A percentile compares a stretch with the other conserved stretches of the same genome.
Evolutionary conservation across 2,329 filamentous ascomycete species (phyloP).

Genomic region (Colletotrichum sidae): DNA sequence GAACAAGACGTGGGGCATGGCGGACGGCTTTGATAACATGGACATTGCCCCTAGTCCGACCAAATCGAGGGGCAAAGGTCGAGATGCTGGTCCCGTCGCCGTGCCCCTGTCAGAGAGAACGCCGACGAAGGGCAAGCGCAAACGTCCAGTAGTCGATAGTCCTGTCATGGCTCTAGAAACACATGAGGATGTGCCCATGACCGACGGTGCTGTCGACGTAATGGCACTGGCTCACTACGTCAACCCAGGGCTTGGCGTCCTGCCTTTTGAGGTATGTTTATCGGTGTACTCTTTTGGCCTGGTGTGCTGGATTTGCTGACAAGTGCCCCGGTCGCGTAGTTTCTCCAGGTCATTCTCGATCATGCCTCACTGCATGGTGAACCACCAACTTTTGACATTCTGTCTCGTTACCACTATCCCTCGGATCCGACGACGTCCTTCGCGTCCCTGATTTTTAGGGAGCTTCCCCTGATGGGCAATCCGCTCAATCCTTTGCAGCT

Average conservation of each 20-base stretch:
- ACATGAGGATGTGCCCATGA: conserved; percentile 55
- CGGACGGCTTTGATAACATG: conserved; percentile 83
- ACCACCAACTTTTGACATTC: conserved; percentile 74
- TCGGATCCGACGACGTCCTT: conserved; percentile 72
- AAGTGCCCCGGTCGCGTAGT: conserved; percentile 48
- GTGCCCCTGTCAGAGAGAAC: conserved; percentile 63
- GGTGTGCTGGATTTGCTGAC: background rate
- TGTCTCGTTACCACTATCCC: conserved; percentile 74
- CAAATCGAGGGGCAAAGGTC: conserved; percentile 58
- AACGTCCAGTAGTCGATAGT: conserved; percentile 73
- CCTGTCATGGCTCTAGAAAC: conserved; percentile 72
- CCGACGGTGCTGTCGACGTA: conserved; percentile 41
- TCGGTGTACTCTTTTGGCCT: background rate
- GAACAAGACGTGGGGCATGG: conserved; percentile 66
- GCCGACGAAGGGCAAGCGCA: conserved; percentile 78
- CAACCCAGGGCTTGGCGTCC: conserved; percentile 27
- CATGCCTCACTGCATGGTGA: conserved; percentile 67
- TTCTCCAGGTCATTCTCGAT: conserved; percentile 73
- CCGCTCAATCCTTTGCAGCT: conserved; percentile 63
- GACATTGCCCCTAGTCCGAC: conserved; percentile 66
- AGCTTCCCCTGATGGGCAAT: conserved; percentile 68
- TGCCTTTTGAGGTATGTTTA: conserved; percentile 58
- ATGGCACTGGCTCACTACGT: background rate
- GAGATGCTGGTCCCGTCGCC: conserved; percentile 56
- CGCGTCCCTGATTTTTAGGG: conserved; percentile 75